A percentile compares a stretch with the other conserved stretches of the same genome.
Conservation (phyloP, 2,329 filamentous ascomycete species). For the Penicillium crustosum region DNA sequence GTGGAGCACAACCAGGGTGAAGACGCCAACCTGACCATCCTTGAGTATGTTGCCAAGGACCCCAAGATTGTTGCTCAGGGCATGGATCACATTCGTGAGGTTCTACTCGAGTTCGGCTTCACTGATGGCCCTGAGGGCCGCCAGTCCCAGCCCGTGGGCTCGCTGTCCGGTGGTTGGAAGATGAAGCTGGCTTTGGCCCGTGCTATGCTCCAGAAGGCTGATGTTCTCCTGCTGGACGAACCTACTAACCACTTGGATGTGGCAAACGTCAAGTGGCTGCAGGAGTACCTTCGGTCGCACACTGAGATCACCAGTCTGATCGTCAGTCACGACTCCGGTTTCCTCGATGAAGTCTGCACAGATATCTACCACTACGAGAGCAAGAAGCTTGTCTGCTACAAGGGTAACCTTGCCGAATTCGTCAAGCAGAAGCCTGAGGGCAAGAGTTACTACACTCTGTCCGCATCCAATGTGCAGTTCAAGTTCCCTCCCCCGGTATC, state of each 20-base stretch:
- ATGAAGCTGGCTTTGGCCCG: slow-evolving; percentile 98
- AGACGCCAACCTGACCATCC: slow-evolving; percentile 91
- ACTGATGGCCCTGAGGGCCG: slow-evolving; percentile 83
- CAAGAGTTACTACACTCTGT: slow-evolving; percentile 97
- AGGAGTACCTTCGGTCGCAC: slow-evolving; percentile 93
- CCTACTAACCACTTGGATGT: slow-evolving; percentile 98
- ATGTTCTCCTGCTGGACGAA: slow-evolving; percentile 94
- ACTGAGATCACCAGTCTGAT: slow-evolving; percentile 96
- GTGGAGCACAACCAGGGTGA: slow-evolving; percentile 99
- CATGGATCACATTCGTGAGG: slow-evolving; percentile 74
- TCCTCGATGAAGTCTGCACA: slow-evolving; percentile 95
- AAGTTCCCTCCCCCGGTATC: slow-evolving; percentile 97
- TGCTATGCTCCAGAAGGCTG: slow-evolving; percentile 95
- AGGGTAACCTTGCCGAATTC: slow-evolving; percentile 61
- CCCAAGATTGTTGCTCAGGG: slow-evolving; percentile 79
- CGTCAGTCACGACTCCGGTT: slow-evolving; percentile 96
- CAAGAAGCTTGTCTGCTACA: slow-evolving; percentile 75
- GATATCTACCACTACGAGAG: slow-evolving; percentile 99
- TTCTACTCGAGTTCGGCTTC: slow-evolving; percentile 91
- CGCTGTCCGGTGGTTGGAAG: slow-evolving; percentile 97
- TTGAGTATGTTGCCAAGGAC: slow-evolving; percentile 89
- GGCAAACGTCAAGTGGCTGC: slow-evolving; percentile 91
- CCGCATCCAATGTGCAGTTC: slow-evolving; percentile 85
- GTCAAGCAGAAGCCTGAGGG: slow-evolving; percentile 89
- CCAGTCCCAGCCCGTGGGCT: slow-evolving; percentile 87